phyloP scores from a whole-genome alignment of 768 basidiomycete species.

The Tulasnella sp. region DNA sequence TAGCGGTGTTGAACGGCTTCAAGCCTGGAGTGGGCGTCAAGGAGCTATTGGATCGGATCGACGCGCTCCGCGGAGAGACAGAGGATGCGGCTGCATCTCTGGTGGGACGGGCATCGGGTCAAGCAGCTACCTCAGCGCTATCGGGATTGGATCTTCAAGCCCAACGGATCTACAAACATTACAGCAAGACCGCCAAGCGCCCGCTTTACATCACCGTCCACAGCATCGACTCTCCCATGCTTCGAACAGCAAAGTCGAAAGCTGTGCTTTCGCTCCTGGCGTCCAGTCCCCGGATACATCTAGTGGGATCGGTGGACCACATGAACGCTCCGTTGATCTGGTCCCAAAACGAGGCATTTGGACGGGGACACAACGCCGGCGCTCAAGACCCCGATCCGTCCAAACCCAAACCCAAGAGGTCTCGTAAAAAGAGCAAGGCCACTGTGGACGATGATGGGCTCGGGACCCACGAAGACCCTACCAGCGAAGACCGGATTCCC shows the following conservation, averaged over 20 bases:
- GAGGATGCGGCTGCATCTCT: conserved; percentile 31
- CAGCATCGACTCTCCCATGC: conserved; percentile 74
- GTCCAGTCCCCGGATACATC: conserved; percentile 68
- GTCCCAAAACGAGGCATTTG: conserved; percentile 59
- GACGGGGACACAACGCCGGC: conserved; percentile 43
- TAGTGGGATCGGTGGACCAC: conserved; percentile 84
- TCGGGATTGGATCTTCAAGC: conserved; percentile 58
- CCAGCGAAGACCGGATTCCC: conserved; percentile 45
- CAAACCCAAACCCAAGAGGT: not conserved
- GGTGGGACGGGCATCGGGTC: not conserved
- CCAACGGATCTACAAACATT: conserved; percentile 62
- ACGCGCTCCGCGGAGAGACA: conserved; percentile 39
- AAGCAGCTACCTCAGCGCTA: conserved; percentile 34
- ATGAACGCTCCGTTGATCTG: conserved; percentile 80
- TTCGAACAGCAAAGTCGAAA: conserved; percentile 62
- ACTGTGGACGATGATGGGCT: conserved; percentile 5
- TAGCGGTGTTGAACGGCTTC: conserved; percentile 75
- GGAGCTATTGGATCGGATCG: conserved; percentile 63
- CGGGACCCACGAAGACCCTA: conserved; percentile 30
- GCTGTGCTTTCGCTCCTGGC: conserved; percentile 70
- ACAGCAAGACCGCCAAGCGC: conserved; percentile 41
- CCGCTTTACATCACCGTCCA: conserved; percentile 79
- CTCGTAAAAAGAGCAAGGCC: conserved; percentile 21
- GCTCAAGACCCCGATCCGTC: conserved; percentile 18
- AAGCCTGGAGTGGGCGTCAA: conserved; percentile 64